Base-by-base conservation (phyloP, 345 rosid species). In the Salix caprea region DNA sequence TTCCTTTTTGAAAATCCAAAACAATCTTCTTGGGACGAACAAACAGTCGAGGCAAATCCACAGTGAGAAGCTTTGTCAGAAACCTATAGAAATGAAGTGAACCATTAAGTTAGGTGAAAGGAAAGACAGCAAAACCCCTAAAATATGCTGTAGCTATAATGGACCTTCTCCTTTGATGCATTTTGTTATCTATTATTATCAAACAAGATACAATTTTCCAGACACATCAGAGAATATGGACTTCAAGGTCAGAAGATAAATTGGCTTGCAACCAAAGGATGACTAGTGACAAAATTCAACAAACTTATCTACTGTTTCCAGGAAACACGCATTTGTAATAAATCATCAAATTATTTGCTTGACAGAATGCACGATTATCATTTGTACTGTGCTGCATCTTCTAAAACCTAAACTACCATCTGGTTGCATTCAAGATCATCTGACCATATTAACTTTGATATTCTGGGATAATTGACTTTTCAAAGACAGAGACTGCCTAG, bases 21-120 rank as follows among this genome's bases (percentile, higher is more conserved):
- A 96, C 97, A 80, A 96, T 96, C 90, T 93, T 96, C 87, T 93
- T 93, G 75, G 99, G 99, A 40, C 97, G 97, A 73, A 93, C 98
- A 87, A 96, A 96, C 78, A 93, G 77, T 73, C 83, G 87, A 73
- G 99, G 99, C 91, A 93, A 82, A 86, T 96, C 98, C 86, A 83
- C 97, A 26, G 98, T 96, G 58, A 93, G 92, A 84, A 93, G 93
- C 82, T 96, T 93, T 54, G 80, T 93, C 88, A 96, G 89, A 86
- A 96, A 93, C 98, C 98, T 96, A 79, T 74, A 71, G 70, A 76
- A 74, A 64, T 37, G 60, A 66, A 81, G 70, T 72, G 2, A 76
- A 71, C 32, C 19, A 65, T 52, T 52, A 34, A 71, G 28, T 70
- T 44, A 2, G 24, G 60, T 0, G 12, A 19, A 28, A 62, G 44